Conservation (phyloP, 805 yeast genomes). For the Starmerella vaccinii region DNA sequence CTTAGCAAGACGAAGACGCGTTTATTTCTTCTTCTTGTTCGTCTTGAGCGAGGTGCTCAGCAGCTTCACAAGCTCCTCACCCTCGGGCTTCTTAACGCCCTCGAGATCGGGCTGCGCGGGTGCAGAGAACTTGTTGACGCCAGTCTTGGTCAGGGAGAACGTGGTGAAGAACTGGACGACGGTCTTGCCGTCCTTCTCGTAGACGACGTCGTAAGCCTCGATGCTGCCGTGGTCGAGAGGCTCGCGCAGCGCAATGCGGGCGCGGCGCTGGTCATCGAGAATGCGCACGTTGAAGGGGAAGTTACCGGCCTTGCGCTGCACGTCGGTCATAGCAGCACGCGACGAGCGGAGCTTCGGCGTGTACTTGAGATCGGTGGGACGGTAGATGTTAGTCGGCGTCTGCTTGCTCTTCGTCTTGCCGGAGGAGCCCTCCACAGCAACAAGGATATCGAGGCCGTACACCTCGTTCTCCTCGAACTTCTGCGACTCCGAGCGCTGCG, state of each 20-base stretch:
- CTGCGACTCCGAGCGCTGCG: slow-evolving; percentile 50
- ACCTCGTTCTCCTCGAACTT: slow-evolving; percentile 68
- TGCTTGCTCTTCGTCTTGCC: slow-evolving; percentile 53
- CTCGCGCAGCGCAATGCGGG: slow-evolving; percentile 65
- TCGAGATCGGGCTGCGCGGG: slow-evolving; percentile 42
- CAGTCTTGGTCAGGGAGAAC: slow-evolving; percentile 63
- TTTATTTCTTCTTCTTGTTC: slow-evolving; percentile 37
- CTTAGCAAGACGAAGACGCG: background rate
- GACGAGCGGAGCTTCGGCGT: slow-evolving; percentile 63
- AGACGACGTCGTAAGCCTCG: slow-evolving; percentile 56
- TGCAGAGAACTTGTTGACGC: slow-evolving; percentile 52
- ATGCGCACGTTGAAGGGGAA: slow-evolving; percentile 63
- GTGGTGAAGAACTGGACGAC: slow-evolving; percentile 69
- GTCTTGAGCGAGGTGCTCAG: slow-evolving; percentile 42
- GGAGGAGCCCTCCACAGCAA: slow-evolving; percentile 44
- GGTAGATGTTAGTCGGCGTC: slow-evolving; percentile 58
- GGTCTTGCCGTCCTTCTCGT: slow-evolving; percentile 55
- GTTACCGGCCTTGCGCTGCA: slow-evolving; percentile 52
- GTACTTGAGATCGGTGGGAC: slow-evolving; percentile 55
- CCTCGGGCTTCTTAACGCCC: slow-evolving; percentile 43
- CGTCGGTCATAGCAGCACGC: slow-evolving; percentile 53
- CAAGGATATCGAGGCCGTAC: slow-evolving; percentile 61
- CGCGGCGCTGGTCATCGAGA: slow-evolving; percentile 58
- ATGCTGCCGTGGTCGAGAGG: slow-evolving; percentile 57
- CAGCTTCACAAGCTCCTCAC: slow-evolving; percentile 39